These are phyloP conservation scores for Fusarium liriodendri DNA, from an alignment of 2,329 filamentous ascomycete genomes.

Conservation along the genomic window DNA sequence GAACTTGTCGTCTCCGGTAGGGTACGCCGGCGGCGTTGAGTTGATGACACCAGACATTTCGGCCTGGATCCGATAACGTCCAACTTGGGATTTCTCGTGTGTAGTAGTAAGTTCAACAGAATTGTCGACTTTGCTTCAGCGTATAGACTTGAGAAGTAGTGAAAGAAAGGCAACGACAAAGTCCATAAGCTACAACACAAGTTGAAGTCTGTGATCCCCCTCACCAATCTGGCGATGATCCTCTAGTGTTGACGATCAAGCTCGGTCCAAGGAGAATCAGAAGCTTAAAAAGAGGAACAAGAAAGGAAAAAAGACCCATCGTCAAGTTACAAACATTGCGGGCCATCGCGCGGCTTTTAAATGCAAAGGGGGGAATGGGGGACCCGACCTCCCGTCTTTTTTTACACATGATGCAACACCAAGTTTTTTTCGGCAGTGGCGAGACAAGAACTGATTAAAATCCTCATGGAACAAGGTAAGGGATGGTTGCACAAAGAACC, in stretches of 20 bases:
- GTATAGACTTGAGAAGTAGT: constrained; percentile 42
- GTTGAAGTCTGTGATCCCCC: neutral
- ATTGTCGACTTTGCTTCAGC: constrained; percentile 14
- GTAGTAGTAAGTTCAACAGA: neutral
- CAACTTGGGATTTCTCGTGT: neutral
- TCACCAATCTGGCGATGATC: neutral
- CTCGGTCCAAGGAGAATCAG: neutral
- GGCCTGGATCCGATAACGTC: neutral
- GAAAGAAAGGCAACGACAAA: constrained; percentile 42
- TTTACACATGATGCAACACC: constrained; percentile 7
- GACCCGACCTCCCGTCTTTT: neutral
- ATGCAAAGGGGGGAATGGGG: neutral
- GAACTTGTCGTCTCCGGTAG: constrained; percentile 38
- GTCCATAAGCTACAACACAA: constrained; percentile 36
- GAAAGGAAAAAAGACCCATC: neutral
- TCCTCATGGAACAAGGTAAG: neutral
- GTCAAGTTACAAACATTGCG: neutral
- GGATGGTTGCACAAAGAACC: neutral
- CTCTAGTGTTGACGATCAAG: neutral
- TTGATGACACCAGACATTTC: constrained; percentile 33
- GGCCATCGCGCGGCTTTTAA: constrained; percentile 27
- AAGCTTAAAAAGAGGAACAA: constrained; percentile 3
- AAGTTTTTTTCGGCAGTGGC: constrained; percentile 5
- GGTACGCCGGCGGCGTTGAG: constrained; percentile 38
- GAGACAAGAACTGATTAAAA: neutral